Conservation (phyloP, 2,329 filamentous ascomycete genomes). For the Leptoxyphium fumago region DNA sequence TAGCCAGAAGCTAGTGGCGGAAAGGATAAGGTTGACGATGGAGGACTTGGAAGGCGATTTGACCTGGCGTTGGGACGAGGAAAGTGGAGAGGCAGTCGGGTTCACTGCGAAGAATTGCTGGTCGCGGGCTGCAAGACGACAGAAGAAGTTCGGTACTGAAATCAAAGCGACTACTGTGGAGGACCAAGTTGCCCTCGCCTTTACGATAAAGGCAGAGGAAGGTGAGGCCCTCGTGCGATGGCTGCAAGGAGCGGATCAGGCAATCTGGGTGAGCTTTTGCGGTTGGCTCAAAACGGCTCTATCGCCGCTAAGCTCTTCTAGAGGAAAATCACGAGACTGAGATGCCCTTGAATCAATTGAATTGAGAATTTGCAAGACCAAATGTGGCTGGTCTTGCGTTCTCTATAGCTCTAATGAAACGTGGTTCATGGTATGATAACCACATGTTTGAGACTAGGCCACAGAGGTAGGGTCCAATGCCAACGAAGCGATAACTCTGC, state of each 20-base stretch:
- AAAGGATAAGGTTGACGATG: constrained; percentile 22
- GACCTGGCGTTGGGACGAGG: constrained; percentile 48
- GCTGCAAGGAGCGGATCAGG: constrained; percentile 58
- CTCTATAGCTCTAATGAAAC: too few species aligned
- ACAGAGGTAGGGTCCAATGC: too few species aligned
- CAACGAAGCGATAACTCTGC: too few species aligned
- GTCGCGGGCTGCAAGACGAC: constrained; percentile 58
- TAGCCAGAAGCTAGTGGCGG: constrained; percentile 15
- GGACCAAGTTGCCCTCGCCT: constrained; percentile 23
- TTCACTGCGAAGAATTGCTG: constrained; percentile 60
- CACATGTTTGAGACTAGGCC: too few species aligned
- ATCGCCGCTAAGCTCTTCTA: background rate
- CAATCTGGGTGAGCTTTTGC: constrained; percentile 75
- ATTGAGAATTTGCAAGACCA: too few species aligned
- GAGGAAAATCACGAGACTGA: too few species aligned
- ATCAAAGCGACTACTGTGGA: constrained; percentile 17
- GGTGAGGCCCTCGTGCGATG: constrained; percentile 42
- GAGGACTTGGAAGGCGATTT: constrained; percentile 42
- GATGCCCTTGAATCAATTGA: too few species aligned
- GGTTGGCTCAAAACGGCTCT: constrained; percentile 49
- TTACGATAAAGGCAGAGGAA: constrained; percentile 25
- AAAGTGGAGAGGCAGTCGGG: constrained; percentile 42
- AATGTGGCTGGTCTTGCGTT: too few species aligned
- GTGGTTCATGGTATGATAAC: too few species aligned
- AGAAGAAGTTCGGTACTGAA: constrained; percentile 24